Evolutionary conservation across 2,329 filamentous ascomycete species (phyloP), one percentile per base, ranked within the genome.

Genomic region (Xylariales sp.): DNA sequence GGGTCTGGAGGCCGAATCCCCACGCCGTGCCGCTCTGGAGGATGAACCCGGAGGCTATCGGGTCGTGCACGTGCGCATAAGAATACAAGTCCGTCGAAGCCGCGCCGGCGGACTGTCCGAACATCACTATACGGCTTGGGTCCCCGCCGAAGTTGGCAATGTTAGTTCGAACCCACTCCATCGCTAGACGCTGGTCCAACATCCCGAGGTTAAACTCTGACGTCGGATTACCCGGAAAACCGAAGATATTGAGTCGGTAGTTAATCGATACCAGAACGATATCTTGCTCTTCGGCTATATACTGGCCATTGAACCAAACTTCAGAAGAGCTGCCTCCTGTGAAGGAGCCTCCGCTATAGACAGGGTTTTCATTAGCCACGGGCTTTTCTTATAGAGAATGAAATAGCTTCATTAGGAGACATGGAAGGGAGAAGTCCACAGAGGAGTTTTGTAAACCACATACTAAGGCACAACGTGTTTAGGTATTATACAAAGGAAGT

Each of bases 31-130:
- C 73, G 27, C 71, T 73, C 5, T 66, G 60, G 3, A 66, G 57
- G 42, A 76, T 70, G 8, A 73, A 55, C 3, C 63, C 70, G 5
- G 60, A 53, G n/a, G 66, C 63, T 18, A 77, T 76, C 5, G 73
- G 70, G 31, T 76, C 69, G 0, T 68, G 42, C 2, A 49, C 35
- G 69, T 69, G 73, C 3, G 73, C 68, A 38, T 73, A 76, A 4
- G 68, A 61, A 58, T 68, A 72, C 51, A 68, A 66, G 46, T 76
- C 71, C 0, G 66, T 65, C 1, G 63, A 54, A 0, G 66, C 58
- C 1, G 60, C 45, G 15, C 68, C 66, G 9, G 68, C 65, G 33
- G 65, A 68, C 51, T 68, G 61, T 4, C 68, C 68, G 31, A 60
- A 60, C 11, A 68, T 54, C 1, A 58, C 56, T 33, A 69, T 66